Evolutionary conservation across 2,329 filamentous ascomycete species (phyloP).

Genomic region (Penicillium sp.): DNA sequence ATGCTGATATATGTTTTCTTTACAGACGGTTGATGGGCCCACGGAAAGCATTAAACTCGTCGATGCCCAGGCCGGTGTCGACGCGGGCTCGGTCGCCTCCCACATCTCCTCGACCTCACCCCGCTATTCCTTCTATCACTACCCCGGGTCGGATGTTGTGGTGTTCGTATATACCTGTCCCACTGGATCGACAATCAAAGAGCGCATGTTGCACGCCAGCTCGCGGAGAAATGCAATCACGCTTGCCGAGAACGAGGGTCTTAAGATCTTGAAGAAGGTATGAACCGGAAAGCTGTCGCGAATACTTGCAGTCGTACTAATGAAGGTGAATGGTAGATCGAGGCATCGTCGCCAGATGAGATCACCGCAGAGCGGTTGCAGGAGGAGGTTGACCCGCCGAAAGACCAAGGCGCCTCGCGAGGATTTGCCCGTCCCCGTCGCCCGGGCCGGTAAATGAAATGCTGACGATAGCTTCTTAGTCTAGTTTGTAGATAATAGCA

Average conservation of each 20-base stretch:
- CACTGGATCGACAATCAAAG: constrained; percentile 60
- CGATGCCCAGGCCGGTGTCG: constrained; percentile 42
- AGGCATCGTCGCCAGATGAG: constrained; percentile 60
- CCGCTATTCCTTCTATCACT: constrained; percentile 62
- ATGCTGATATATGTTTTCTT: constrained; percentile 24
- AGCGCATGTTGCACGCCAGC: constrained; percentile 66
- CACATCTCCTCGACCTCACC: constrained; percentile 56
- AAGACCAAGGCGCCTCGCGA: constrained; percentile 49
- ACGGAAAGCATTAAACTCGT: constrained; percentile 60
- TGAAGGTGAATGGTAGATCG: constrained; percentile 44
- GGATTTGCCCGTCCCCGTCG: constrained; percentile 65
- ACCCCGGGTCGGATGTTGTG: constrained; percentile 48
- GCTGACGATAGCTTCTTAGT: constrained; percentile 1
- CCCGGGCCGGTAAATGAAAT: constrained; percentile 50
- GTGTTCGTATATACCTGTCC: constrained; percentile 68
- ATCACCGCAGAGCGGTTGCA: constrained; percentile 54
- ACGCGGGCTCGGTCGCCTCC: constrained; percentile 45
- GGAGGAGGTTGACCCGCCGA: constrained; percentile 54
- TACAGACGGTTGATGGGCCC: constrained; percentile 41
- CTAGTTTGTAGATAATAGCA: background rate
- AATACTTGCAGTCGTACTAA: constrained; percentile 16
- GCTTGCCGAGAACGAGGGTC: constrained; percentile 55
- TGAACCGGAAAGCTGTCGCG: constrained; percentile 6
- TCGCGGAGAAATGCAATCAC: constrained; percentile 55
- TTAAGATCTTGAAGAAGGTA: constrained; percentile 59